Base-by-base conservation (phyloP, 305 asterid species). In the Fraxinus baroniana region DNA sequence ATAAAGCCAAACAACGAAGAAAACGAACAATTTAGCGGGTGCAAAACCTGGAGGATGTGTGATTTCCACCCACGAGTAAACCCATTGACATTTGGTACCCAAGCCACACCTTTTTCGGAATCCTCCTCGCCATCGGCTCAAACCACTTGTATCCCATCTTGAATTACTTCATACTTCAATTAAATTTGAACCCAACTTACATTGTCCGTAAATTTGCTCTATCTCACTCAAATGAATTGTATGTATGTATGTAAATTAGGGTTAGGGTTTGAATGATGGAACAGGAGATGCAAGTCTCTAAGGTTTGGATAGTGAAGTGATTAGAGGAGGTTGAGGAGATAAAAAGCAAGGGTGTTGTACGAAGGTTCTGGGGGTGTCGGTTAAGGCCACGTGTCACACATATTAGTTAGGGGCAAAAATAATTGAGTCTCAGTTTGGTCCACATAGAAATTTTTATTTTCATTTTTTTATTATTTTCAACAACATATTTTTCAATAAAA, bases 21-120 rank as follows among this genome's bases (percentile, higher is more conserved):
- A 39, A 79, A 74, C 71, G 9, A 85, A 74, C 30, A 78, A 80
- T 78, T 85, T 93, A 95, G 90, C 99, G 98, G 86, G 99, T 89
- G 84, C 97, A 94, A 89, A 95, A 95, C 94, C 99, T 95, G 96
- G 97, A 95, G 1, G 98, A 93, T 81, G 99, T 95, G 95, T 95
- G 99, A 84, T 94, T 95, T 80, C 98, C 99, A 94, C 99, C 99
- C 98, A 95, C 93, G 85, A 95, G 86, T 90, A 95, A 93, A 85
- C 84, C 94, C 88, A 89, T 90, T 17, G 97, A 85, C 83, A 81
- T 90, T 95, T 93, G 98, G 10, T 68, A 84, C 64, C 98, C 94
- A 82, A 95, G 86, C 94, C 90, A 95, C n/a, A 78, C 89, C 88
- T 83, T 94, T 71, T 79, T 91, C 2, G 91, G 92, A 83, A 85